Base-by-base conservation (phyloP, 768 basidiomycete genomes). In the Suillus clintonianus region DNA sequence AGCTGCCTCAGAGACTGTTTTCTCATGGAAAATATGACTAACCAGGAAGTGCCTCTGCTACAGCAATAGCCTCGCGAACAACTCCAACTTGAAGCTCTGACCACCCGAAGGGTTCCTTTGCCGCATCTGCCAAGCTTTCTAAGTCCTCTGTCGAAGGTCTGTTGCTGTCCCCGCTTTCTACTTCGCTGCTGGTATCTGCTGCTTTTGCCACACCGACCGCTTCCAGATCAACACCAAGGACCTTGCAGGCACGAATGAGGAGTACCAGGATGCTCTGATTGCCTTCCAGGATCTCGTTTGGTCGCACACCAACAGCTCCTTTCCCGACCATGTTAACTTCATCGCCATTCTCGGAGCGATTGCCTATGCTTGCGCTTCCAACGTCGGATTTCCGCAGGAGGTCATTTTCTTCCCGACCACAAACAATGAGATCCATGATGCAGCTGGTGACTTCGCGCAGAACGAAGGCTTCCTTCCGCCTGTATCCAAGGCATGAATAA, bases 1-100 rank as follows among this genome's bases (percentile, higher is more conserved):
- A 19, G 39, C 27, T 57, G 24, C 39, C 27, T 27, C 42, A 53
- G 64, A 59, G 42, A 15, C 10, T 53, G 55, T 30, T 62, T 60
- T 62, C 34, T 62, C 62, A 62, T 54, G 22, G 24, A 17, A 60
- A 32, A 45, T 56, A 57, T 57, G 11, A 77, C 83, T 60, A 65
- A 94, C 95, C 95, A 62, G 97, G 95, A 27, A 99, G 78, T 15
- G 94, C 88, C 75, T 98, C 94, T 2, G 94, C 92, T 3, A 99
- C 88, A 0, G 91, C 89, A 24, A 98, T 89, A 1, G 95, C 94
- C 73, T 99, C 97, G 42, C 94, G 86, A 24, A 98, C 82, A n/a
- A 96, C 87, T 27, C 94, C 95, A 19, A 98, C 86, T 79, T 97
- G 97, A 45, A 99, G 80, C 73, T 95, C 94, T 3, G 95, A 90